Evolutionary conservation across 2,329 filamentous ascomycete genomes (phyloP), one percentile per base, ranked within the genome.

Genomic region (Sporothrix euskadiensis): DNA sequence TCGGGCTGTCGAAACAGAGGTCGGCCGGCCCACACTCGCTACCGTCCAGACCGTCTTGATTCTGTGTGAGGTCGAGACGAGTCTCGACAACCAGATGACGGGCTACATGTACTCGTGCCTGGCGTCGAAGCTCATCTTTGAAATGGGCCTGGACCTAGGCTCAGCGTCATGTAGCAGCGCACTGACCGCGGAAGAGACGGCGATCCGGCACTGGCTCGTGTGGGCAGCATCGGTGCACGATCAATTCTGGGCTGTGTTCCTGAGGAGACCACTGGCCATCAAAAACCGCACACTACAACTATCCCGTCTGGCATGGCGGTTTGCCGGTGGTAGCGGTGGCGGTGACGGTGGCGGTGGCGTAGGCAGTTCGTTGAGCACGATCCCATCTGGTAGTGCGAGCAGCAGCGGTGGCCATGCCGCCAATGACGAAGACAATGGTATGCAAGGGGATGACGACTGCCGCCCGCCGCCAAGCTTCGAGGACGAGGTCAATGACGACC

Each of bases 221-320:
- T 73, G 74, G 74, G 69, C 71, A 8, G 74, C 74, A 14, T 72
- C 74, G n/a, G 69, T 75, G 16, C 74, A 75, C 61, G 74, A 75
- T 41, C 71, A 75, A 63, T 72, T 68, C 54, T 74, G 73, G 73
- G 69, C 68, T 44, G 70, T 74, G 3, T 72, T 69, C 2, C n/a
- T 75, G 26, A 56, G 69, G 6, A 72, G 74, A 12, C 74, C 74
- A 1, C 68, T 73, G 2, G 63, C 74, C 4, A 75, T 75, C 35
- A 73, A 75, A 16, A 73, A 66, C 56, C 41, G 35, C 61, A 61
- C 71, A 2, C 54, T 75, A 8, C 71, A 72, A 14, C 44, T 73
- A n/a, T 73, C 74, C 4, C 71, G 74, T n/a, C 52, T 71, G 35
- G 68, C 73, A 4, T 74, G 73, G 73, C 73, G 69, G 1, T 71